These are phyloP conservation scores for Sanguinoderma infundibulare DNA, from an alignment of 1,284 basidiomycete genomes.

Conservation along the genomic window DNA sequence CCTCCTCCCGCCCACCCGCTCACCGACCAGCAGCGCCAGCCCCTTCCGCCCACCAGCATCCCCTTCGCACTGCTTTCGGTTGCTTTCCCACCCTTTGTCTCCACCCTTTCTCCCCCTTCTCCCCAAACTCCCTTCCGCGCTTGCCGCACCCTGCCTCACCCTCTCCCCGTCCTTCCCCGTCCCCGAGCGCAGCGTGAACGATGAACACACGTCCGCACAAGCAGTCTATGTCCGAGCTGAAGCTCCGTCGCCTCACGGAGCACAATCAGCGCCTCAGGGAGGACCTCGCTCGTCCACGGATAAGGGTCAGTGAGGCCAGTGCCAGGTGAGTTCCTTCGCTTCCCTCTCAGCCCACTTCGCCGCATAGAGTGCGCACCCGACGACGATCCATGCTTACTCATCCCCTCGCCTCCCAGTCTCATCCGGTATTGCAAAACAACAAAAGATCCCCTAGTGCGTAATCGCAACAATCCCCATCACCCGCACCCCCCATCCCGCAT, in stretches of 20 bases:
- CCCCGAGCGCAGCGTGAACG: constrained; percentile 21
- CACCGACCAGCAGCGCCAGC: constrained; percentile 14
- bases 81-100: constrained; percentile 16
- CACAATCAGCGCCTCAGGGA: constrained; percentile 92
- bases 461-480: constrained; percentile 48
- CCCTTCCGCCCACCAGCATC: constrained; percentile 18
- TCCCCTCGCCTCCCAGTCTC: constrained; percentile 52
- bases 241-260: constrained; percentile 90
- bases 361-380: neutral
- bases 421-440: constrained; percentile 68
- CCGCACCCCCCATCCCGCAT: constrained; percentile 9
- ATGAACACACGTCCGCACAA: constrained; percentile 69
- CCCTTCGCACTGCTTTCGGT: constrained; percentile 4
- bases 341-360: neutral
- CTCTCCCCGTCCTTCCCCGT: constrained; percentile 1
- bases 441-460: constrained; percentile 32
- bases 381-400: neutral
- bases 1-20: constrained; percentile 1
- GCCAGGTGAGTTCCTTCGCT: constrained; percentile 64
- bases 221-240: constrained; percentile 96
- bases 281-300: constrained; percentile 86
- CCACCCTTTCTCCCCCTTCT: constrained; percentile 2
- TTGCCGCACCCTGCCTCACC: constrained; percentile 5
- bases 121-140: constrained; percentile 9
- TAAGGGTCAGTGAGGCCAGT: constrained; percentile 91